Percentiles rank a stretch among this genome's conserved stretches.
phyloP scores from a whole-genome alignment of 805 yeast species.

The Wickerhamiella cacticola region DNA sequence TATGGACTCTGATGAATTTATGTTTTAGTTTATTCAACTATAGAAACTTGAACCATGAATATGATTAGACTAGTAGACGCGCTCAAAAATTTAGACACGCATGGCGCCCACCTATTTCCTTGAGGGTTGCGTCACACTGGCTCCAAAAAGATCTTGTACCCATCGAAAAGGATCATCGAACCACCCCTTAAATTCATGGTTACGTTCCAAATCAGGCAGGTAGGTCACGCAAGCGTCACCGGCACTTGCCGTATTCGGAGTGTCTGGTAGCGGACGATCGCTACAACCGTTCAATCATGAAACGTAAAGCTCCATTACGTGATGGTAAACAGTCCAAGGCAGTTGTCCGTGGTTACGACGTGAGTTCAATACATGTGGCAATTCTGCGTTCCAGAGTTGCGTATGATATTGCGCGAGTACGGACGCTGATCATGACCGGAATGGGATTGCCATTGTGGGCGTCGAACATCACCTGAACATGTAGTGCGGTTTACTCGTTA shows the following conservation, averaged over 20 bases:
- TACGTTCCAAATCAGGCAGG: not conserved
- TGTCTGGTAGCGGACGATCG: not conserved
- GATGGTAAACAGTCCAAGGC: not conserved
- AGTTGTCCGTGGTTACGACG: not conserved
- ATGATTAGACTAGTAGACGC: not conserved
- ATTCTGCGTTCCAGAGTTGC: not conserved
- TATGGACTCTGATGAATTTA: too few relatives aligned
- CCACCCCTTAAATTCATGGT: not conserved
- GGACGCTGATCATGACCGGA: too few relatives aligned
- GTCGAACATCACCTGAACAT: not conserved
- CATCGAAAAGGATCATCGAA: not conserved
- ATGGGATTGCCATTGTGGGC: not conserved
- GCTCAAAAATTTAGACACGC: not conserved
- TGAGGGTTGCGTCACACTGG: not conserved
- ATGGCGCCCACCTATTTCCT: not conserved
- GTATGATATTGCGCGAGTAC: too few relatives aligned
- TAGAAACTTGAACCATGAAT: too few relatives aligned
- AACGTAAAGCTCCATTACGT: not conserved
- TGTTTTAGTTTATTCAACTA: too few relatives aligned
- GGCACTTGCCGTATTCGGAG: not conserved
- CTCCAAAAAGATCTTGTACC: not conserved
- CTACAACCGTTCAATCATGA: not conserved
- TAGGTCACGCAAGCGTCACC: slow-evolving; percentile 1
- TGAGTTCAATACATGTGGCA: not conserved
- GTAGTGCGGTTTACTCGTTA: not conserved